These are phyloP conservation scores for Moricandia arvensis DNA, from an alignment of 345 rosid genomes.

Conservation along the genomic window DNA sequence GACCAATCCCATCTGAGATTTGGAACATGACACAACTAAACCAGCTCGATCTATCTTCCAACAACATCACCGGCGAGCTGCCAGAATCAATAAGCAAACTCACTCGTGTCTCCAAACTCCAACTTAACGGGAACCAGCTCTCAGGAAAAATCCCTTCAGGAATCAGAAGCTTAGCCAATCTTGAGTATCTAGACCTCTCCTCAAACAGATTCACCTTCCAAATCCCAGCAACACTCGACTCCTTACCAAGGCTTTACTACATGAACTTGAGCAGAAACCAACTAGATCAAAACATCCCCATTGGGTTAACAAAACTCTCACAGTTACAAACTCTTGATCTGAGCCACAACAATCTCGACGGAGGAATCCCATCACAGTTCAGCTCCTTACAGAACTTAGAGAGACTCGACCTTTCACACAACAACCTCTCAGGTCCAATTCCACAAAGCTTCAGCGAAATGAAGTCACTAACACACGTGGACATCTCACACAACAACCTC, in stretches of 20 bases:
- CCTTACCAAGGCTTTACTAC: constrained; percentile 19
- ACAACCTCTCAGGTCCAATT: constrained; percentile 38
- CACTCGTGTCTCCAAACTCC: constrained; percentile 7
- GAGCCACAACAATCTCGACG: constrained; percentile 42
- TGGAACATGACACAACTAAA: constrained; percentile 33
- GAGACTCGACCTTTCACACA: constrained; percentile 41
- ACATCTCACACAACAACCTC: constrained; percentile 43
- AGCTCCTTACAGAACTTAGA: constrained; percentile 29
- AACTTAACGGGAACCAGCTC: constrained; percentile 30
- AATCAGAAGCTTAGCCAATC: constrained; percentile 22
- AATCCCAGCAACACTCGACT: constrained; percentile 28
- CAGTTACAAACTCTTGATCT: constrained; percentile 32
- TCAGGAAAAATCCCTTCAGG: constrained; percentile 34
- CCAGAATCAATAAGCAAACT: constrained; percentile 24
- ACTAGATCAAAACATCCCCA: constrained; percentile 33
- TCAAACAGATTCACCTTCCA: constrained; percentile 30
- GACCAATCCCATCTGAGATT: constrained; percentile 43
- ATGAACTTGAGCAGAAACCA: constrained; percentile 41
- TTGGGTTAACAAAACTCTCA: constrained; percentile 33
- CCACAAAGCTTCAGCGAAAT: constrained; percentile 30
- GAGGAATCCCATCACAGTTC: constrained; percentile 33
- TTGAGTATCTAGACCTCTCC: constrained; percentile 41
- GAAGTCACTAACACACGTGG: constrained; percentile 20
- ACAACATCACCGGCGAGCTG: constrained; percentile 33
- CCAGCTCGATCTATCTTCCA: constrained; percentile 34